These are phyloP conservation scores for Fraxinus nigra DNA, from an alignment of 305 asterid species.

Conservation along the genomic window DNA sequence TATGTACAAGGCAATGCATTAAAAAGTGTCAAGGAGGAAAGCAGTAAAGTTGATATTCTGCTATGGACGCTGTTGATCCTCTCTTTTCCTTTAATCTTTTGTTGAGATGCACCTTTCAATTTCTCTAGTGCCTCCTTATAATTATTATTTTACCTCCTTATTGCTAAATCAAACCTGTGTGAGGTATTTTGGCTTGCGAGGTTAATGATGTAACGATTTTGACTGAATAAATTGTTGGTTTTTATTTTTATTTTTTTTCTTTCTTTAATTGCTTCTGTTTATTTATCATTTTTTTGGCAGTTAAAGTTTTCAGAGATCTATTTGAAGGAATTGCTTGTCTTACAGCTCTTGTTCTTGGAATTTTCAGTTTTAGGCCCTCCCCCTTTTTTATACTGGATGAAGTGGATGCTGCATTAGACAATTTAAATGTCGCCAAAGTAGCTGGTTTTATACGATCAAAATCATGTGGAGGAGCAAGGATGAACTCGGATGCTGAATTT, in stretches of 20 bases:
- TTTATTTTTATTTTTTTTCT: background rate
- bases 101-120: conserved; percentile 2
- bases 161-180: background rate
- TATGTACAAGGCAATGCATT: conserved; percentile 22
- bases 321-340: conserved; percentile 2
- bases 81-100: background rate
- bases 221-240: background rate
- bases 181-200: background rate
- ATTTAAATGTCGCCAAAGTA: conserved; percentile 92
- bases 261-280: background rate
- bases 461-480: conserved; percentile 77
- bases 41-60: background rate
- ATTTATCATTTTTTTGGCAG: background rate
- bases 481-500: conserved; percentile 41
- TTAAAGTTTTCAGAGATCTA: background rate
- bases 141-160: background rate
- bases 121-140: background rate
- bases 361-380: conserved; percentile 90
- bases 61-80: conserved; percentile 4
- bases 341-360: conserved; percentile 9
- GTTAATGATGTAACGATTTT: background rate
- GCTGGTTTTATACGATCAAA: conserved; percentile 94
- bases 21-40: background rate
- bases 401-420: conserved; percentile 98
- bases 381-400: conserved; percentile 97